Evolutionary conservation across 2,329 filamentous ascomycete genomes (phyloP), one percentile per base, ranked within the genome.

Genomic region (Xylaria sp.): DNA sequence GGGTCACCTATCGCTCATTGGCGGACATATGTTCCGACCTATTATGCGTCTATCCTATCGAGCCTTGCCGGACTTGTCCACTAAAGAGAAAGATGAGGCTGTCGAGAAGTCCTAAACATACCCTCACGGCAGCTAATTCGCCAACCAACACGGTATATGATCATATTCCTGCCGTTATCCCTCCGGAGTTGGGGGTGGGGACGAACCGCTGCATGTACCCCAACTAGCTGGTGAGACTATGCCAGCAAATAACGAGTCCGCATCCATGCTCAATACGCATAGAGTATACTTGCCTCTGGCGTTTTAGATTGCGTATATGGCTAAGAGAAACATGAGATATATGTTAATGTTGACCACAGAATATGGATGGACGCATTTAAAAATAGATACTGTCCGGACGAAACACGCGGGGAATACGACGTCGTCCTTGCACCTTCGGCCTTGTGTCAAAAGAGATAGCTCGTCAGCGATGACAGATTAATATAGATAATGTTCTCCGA

Each of bases 121-220:
- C 58, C 32, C 50, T 9, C 61, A 20, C 58, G 20, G 55, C 41
- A 54, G 44, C 37, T 44, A 6, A 46, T 23, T 63, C 20, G 23
- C 54, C 55, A 66, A 54, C 12, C 18, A 57, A 20, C 23, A 41
- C 28, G 23, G 41, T 39, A 48, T 44, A 44, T 60, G 44, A 23
- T 48, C n/a, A 48, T 15, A 25, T 9, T 34, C 34, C 12, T 58
- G 15, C 44, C 28, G 52, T 66, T 51, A 60, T 63, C 44, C 44
- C 60, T 58, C 54, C 71, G 69, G 71, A 73, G 64, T 68, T 66
- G 50, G 50, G 62, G 55, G 69, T 70, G 69, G 71, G 71, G 69
- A 61, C 58, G 51, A 67, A 58, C 69, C 65, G 65, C 60, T 23
- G 37, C 46, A 28, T 44, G 41, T 41, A 58, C 57, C 52, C 56